Evolutionary conservation across 2,329 filamentous ascomycete species (phyloP).

Genomic region (Microascus cirrosus): DNA sequence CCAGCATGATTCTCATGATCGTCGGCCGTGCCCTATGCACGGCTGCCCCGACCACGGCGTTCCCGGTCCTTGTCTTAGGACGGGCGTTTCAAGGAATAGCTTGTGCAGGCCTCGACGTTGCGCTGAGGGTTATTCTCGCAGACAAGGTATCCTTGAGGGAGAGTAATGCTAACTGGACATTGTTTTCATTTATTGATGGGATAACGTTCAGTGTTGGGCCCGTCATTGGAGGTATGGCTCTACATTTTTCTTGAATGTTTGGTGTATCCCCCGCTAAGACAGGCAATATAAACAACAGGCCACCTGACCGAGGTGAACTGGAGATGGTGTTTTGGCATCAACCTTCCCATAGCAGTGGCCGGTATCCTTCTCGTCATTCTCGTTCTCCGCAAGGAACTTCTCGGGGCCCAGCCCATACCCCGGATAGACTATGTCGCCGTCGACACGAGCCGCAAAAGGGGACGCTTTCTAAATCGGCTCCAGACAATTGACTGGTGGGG

Average conservation of each 20-base stretch:
- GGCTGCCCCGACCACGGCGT: constrained; percentile 38
- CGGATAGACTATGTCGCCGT: constrained; percentile 29
- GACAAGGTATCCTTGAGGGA: constrained; percentile 52
- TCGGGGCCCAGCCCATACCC: constrained; percentile 36
- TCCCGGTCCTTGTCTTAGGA: constrained; percentile 49
- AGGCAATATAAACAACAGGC: no score
- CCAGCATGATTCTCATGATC: constrained; percentile 43
- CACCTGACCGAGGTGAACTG: constrained; percentile 39
- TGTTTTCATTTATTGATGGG: constrained; percentile 49
- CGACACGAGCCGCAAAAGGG: constrained; percentile 16
- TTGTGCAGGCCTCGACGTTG: constrained; percentile 48
- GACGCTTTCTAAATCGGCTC: constrained; percentile 31
- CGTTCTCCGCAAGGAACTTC: constrained; percentile 45
- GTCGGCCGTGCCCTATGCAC: constrained; percentile 53
- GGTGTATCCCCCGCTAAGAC: no score
- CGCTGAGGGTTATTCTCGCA: constrained; percentile 49
- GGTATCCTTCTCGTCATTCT: constrained; percentile 43
- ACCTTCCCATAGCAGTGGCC: constrained; percentile 41
- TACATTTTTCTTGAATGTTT: no score
- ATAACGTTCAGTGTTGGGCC: constrained; percentile 50
- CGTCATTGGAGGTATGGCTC: constrained; percentile 47
- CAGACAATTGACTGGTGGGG: constrained; percentile 45
- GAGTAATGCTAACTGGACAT: constrained; percentile 49
- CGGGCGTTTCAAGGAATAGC: constrained; percentile 52
- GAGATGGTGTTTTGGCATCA: constrained; percentile 58